Conservation (phyloP, 352 stramenopile species). For the Peronosclerospora sorghi region DNA sequence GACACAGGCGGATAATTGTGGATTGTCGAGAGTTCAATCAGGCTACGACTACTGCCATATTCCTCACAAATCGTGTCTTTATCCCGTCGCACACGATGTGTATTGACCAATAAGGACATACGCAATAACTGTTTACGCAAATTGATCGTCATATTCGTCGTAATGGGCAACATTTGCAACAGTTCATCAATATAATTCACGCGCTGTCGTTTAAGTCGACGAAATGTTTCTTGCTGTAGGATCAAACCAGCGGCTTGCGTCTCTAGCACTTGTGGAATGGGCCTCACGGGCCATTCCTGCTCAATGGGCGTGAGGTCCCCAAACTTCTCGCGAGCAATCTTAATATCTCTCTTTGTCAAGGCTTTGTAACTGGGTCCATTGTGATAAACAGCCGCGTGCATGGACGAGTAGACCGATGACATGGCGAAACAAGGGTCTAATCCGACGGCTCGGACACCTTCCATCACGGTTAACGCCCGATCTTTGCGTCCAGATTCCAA, state of each 20-base stretch:
- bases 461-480: constrained; percentile 78
- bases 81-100: constrained; percentile 61
- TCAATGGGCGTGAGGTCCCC: constrained; percentile 37
- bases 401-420: constrained; percentile 75
- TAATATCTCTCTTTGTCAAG: constrained; percentile 39
- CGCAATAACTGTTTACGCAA: constrained; percentile 75
- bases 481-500: constrained; percentile 78
- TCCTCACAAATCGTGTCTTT: constrained; percentile 47
- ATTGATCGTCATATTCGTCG: constrained; percentile 81
- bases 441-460: constrained; percentile 71
- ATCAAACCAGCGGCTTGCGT: constrained; percentile 71
- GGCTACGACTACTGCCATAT: constrained; percentile 59
- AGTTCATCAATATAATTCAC: constrained; percentile 76
- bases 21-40: constrained; percentile 60
- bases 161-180: constrained; percentile 78
- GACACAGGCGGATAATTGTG: constrained; percentile 81
- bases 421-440: constrained; percentile 81
- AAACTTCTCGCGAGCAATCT: constrained; percentile 47
- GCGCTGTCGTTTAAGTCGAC: constrained; percentile 67
- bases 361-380: constrained; percentile 46
- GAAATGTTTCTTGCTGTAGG: constrained; percentile 78
- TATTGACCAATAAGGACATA: constrained; percentile 82
- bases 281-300: constrained; percentile 62
- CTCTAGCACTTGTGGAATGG: constrained; percentile 73
- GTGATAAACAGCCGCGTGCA: constrained; percentile 59